Evolutionary conservation across 768 basidiomycete genomes (phyloP).

Genomic region (Termitomyces bulborhizus): DNA sequence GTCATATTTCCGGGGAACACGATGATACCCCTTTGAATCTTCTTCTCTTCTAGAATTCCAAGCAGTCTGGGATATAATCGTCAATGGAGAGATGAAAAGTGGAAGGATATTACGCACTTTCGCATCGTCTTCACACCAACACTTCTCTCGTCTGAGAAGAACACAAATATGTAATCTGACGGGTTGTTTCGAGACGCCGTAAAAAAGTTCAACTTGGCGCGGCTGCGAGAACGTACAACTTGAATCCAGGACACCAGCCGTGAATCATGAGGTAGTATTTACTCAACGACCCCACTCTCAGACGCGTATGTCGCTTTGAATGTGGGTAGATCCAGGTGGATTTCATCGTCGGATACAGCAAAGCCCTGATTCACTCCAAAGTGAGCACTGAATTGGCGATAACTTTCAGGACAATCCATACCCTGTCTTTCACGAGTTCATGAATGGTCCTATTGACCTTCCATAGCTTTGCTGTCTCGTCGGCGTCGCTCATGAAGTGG

Average conservation of each 20-base stretch:
- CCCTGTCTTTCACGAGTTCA: slow-evolving; percentile 93
- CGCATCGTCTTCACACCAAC: slow-evolving; percentile 98
- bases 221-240: slow-evolving; percentile 41
- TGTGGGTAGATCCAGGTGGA: slow-evolving; percentile 75
- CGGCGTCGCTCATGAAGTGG: slow-evolving; percentile 56
- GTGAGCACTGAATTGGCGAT: slow-evolving; percentile 18
- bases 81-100: slow-evolving; percentile 4
- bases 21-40: slow-evolving; percentile 86
- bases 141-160: slow-evolving; percentile 92
- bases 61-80: slow-evolving; percentile 54
- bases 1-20: slow-evolving; percentile 97
- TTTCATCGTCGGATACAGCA: slow-evolving; percentile 91
- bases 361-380: slow-evolving; percentile 60
- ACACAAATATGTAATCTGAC: slow-evolving; percentile 83
- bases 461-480: slow-evolving; percentile 88
- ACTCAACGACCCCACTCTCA: slow-evolving; percentile 80
- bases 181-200: slow-evolving; percentile 65
- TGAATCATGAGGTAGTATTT: slow-evolving; percentile 27
- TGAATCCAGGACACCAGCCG: slow-evolving; percentile 2
- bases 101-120: slow-evolving; percentile 54
- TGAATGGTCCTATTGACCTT: slow-evolving; percentile 95
- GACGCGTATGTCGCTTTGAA: slow-evolving; percentile 75
- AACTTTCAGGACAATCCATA: slow-evolving; percentile 32
- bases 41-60: slow-evolving; percentile 85
- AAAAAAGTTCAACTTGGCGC: slow-evolving; percentile 85